Evolutionary conservation across 768 basidiomycete genomes (phyloP), one percentile per base, ranked within the genome.

Genomic region (Termitomyces eurrhizus): DNA sequence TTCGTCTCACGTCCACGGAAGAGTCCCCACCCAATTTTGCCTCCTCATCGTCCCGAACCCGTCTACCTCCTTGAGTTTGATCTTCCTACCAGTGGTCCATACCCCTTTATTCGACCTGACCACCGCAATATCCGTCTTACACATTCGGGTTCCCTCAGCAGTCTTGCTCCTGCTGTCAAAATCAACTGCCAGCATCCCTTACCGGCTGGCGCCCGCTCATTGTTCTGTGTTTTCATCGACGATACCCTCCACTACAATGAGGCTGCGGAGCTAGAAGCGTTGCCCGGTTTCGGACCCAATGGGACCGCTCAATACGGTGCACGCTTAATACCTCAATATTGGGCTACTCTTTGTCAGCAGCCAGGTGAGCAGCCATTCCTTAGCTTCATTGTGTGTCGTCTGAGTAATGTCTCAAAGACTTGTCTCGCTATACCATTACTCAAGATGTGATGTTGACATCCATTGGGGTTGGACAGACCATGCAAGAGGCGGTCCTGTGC

Each of bases 181-280:
- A 69, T 70, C 56, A 48, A 65, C 18, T 66, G 64, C 42, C 57
- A 62, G 1, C 52, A 16, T 21, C 42, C 52, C n/a, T 55, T 72
- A 29, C 63, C 66, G 13, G 52, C 45, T 16, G 62, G 64, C 1
- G 65, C 61, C 33, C 66, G 66, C 33, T 69, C 66, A 39, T 60
- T 69, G 2, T 66, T 70, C 59, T 66, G 61, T 16, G 69, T 73
- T 16, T 64, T 70, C 59, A 24, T 70, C 33, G 69, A 64, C 12
- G 69, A 65, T 44, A 54, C 45, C 7, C 59, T 67, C 32, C 59
- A 66, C 11, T 65, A 71, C 62, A 64, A 67, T 21, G 72, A 73
- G 60, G 58, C 62, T 9, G 66, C 71, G 24, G 62, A 59, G 4
- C 50, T 72, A 13, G 52, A 61, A 50, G 60, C 59, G 2, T 41